Evolutionary conservation across 768 basidiomycete genomes (phyloP).

Genomic region (Russula sp.): DNA sequence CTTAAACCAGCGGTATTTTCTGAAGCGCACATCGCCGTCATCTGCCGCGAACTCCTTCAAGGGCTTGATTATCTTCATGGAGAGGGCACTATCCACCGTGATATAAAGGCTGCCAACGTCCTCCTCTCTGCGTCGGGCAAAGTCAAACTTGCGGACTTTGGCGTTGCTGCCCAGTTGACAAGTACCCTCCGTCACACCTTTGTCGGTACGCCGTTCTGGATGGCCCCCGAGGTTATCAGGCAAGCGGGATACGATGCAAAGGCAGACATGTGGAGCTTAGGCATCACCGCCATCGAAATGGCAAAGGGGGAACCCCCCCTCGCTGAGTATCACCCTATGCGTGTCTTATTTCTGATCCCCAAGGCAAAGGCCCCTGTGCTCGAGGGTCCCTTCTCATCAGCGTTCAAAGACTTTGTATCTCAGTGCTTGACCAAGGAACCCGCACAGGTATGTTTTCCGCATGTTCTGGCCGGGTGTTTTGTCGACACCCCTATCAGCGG

Average conservation of each 20-base stretch:
- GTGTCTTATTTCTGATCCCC: conserved; percentile 95
- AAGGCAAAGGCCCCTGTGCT: conserved; percentile 90
- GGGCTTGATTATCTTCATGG: conserved; percentile 96
- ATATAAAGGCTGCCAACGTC: conserved; percentile 98
- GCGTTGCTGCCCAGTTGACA: conserved; percentile 95
- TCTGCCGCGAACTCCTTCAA: conserved; percentile 85
- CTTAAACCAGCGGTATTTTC: conserved; percentile 87
- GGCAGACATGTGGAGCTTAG: conserved; percentile 97
- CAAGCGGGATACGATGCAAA: conserved; percentile 95
- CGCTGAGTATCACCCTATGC: conserved; percentile 97
- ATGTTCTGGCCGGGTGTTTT: neutral
- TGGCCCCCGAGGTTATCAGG: conserved; percentile 97
- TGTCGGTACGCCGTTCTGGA: conserved; percentile 96
- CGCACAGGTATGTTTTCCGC: conserved; percentile 39
- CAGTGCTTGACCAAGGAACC: conserved; percentile 94
- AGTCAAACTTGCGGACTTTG: conserved; percentile 98
- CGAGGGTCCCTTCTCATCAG: conserved; percentile 75
- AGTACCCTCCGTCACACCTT: conserved; percentile 94
- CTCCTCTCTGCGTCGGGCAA: conserved; percentile 84
- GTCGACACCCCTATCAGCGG: conserved; percentile 44
- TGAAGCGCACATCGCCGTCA: conserved; percentile 90
- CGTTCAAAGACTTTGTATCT: conserved; percentile 90
- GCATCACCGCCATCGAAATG: conserved; percentile 98
- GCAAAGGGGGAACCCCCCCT: conserved; percentile 95
- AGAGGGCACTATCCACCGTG: conserved; percentile 94